Base-by-base conservation (phyloP, 371 early-diverging fungal species). In the Blakeslea trispora region DNA sequence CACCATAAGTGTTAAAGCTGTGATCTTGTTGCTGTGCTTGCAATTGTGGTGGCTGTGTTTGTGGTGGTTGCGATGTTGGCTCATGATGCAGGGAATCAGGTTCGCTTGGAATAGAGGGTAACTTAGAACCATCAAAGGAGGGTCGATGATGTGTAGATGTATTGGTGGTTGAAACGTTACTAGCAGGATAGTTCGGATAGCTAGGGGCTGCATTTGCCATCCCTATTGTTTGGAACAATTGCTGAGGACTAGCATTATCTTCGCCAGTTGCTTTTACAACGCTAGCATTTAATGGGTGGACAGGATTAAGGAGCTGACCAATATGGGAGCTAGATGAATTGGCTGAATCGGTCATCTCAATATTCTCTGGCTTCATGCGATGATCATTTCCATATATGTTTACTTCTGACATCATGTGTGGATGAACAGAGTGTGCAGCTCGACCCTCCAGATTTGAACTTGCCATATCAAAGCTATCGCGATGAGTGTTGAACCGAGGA, bases 291-390 rank as follows among this genome's bases (percentile, higher is more conserved):
- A 74, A 45, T 13, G 75, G 71, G 49, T 74, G 71, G 19, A 74
- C 66, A 18, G 75, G 75, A 52, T 74, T 74, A 11, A 74, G 52
- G 21, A 74, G 40, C 24, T 71, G 75, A 15, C 75, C 75, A 18
- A 71, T 57, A 42, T 74, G 60, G n/a, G 74, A 68, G 47, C 71
- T 73, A 22, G 71, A 60, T 48, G 46, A 3, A 34, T 23, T 14
- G 44, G 56, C 32, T 47, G 55, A 44, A 53, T 24, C 21, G 43
- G 46, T 13, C 44, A 66, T n/a, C 50, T 58, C 23, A 8, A 37
- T 15, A 43, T 49, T 51, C 4, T 46, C 32, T 21, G 42, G 13
- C 28, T 34, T 63, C 21, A 50, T 19, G 17, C 18, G 45, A 46
- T 24, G 51, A 39, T 49, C 23, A 23, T 50, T 32, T 14, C 35